Conservation (phyloP, 2,329 filamentous ascomycete species). For the Alternaria conjuncta region DNA sequence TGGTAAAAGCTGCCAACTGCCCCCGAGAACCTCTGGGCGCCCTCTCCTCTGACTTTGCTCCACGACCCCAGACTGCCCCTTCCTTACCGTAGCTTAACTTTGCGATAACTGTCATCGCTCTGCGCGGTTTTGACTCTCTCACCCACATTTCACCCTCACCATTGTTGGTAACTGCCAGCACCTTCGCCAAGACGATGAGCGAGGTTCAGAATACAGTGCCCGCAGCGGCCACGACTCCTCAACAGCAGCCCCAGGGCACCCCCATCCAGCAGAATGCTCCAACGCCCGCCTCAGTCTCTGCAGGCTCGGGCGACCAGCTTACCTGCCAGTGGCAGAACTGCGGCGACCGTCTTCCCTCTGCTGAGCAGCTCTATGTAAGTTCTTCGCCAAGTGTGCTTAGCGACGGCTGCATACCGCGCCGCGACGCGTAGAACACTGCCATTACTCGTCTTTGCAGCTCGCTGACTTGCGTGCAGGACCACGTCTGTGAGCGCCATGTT, state of each 20-base stretch:
- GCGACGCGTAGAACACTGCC: neutral
- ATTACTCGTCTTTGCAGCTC: neutral
- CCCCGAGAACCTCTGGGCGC: constrained; percentile 14
- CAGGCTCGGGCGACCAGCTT: constrained; percentile 52
- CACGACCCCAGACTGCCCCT: constrained; percentile 9
- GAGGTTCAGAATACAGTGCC: constrained; percentile 29
- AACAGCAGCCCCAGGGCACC: constrained; percentile 42
- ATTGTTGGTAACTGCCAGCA: neutral
- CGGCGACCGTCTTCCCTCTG: constrained; percentile 63
- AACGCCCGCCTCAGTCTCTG: constrained; percentile 37
- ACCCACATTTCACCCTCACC: neutral
- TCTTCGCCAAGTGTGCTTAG: neutral
- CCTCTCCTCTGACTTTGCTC: constrained; percentile 11
- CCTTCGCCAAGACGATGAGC: constrained; percentile 22
- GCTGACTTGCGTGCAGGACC: constrained; percentile 68
- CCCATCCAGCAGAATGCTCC: constrained; percentile 43
- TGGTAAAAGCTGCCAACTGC: constrained; percentile 1
- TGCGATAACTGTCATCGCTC: constrained; percentile 2
- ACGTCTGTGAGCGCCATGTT: constrained; percentile 97
- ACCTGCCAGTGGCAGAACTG: constrained; percentile 69
- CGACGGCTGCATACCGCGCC: neutral
- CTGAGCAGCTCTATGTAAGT: constrained; percentile 69
- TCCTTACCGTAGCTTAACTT: constrained; percentile 1
- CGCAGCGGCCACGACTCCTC: constrained; percentile 35
- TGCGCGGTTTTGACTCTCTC: constrained; percentile 1